Conservation (phyloP, 345 rosid species). For the Sonneratia alba region DNA sequence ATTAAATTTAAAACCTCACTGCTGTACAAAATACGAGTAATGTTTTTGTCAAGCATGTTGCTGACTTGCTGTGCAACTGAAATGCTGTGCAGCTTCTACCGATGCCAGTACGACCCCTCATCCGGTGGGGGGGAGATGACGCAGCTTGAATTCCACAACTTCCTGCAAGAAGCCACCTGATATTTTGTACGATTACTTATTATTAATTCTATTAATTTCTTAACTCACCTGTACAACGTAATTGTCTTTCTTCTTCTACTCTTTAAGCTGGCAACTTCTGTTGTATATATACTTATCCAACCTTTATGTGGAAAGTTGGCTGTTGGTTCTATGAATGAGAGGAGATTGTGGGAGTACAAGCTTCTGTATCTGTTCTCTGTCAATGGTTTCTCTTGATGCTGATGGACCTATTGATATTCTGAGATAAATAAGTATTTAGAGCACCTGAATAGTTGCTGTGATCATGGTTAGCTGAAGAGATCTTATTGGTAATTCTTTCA, state of each 20-base stretch:
- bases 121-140: conserved; percentile 95
- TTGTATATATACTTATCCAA: not conserved
- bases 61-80: not conserved
- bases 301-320: not conserved
- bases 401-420: too few species aligned
- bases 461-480: too few species aligned
- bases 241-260: not conserved
- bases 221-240: not conserved
- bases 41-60: not conserved
- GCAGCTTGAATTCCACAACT: conserved; percentile 72
- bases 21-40: not conserved
- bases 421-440: too few species aligned
- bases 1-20: not conserved
- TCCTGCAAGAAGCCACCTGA: conserved; percentile 51
- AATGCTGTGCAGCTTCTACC: conserved; percentile 59
- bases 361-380: not conserved
- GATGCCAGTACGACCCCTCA: conserved; percentile 83
- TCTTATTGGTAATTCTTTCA: too few species aligned
- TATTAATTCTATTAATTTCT: not conserved
- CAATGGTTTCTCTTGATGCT: too few species aligned
- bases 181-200: not conserved
- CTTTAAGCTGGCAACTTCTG: not conserved
- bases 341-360: not conserved
- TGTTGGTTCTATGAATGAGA: not conserved
- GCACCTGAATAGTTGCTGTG: too few species aligned